A percentile compares a stretch with the other conserved stretches of the same genome.
These are phyloP conservation scores for Solanum gandarillasii DNA, from an alignment of 257 asterid species.

Conservation along the genomic window DNA sequence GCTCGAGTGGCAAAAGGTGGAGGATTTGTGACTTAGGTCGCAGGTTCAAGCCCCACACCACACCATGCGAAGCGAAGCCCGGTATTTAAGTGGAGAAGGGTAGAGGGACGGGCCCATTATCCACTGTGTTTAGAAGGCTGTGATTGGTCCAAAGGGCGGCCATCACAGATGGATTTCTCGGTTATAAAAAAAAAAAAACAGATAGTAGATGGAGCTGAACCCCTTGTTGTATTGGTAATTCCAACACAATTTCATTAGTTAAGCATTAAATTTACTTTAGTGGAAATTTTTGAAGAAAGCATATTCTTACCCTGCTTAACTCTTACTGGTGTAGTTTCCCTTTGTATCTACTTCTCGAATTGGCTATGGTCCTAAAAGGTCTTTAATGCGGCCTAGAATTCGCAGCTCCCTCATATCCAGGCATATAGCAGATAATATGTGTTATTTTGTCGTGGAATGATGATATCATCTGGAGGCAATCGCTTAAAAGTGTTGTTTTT, in stretches of 20 bases:
- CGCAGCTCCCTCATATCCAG: background rate
- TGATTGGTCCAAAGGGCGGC: too few relatives aligned
- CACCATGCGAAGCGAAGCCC: too few relatives aligned
- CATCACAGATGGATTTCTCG: too few relatives aligned
- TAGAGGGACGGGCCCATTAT: too few relatives aligned
- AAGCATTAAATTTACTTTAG: background rate
- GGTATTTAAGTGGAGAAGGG: too few relatives aligned
- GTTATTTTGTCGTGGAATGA: background rate
- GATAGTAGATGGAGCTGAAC: background rate
- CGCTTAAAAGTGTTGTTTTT: background rate
- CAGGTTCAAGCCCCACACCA: too few relatives aligned
- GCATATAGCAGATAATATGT: background rate
- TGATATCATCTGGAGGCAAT: background rate
- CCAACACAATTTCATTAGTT: background rate
- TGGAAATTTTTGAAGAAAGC: background rate
- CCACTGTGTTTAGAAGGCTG: too few relatives aligned
- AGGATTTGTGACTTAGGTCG: too few relatives aligned
- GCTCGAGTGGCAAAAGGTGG: too few relatives aligned
- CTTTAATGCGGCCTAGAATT: background rate
- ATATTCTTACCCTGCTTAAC: background rate
- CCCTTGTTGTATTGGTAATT: background rate
- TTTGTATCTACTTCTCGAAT: background rate
- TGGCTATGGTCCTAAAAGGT: background rate
- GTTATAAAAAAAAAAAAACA: too few relatives aligned
- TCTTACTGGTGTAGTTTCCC: background rate